Base-by-base conservation (phyloP, 352 stramenopile species). In the Phytophthora boehmeriae region DNA sequence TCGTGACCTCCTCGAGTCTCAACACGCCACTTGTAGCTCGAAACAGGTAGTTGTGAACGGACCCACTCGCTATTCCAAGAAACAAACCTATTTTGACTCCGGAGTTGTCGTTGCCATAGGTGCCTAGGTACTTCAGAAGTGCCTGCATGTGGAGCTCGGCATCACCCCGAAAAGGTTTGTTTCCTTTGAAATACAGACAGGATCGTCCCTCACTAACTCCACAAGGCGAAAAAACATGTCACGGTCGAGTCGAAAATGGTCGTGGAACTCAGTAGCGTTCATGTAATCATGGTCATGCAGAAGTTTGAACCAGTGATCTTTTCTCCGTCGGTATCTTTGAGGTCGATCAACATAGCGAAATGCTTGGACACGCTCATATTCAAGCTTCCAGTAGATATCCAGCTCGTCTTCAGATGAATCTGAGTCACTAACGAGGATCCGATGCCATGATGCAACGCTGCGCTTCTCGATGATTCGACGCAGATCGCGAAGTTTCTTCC, bases 121-220 rank as follows among this genome's bases (percentile, higher is more conserved):
- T 66, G 4, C 65, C 69, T 0, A 75, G 48, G 44, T 53, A 72
- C 53, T 72, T 68, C 10, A 78, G 54, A 16, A 78, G 47, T 11
- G 59, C 45, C 38, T 75, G 14, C 0, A 74, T 13, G 32, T 68
- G 55, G 17, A 77, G 45, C 28, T 61, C 51, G 4, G 49, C 49
- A 2, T 57, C 48, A 22, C 65, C 69, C 19, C 65, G 49, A 30
- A 72, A 67, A 9, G 48, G 60, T 4, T 56, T 63, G 19, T 58
- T 1, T 35, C 47, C 2, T 10, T 35, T 9, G 56, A 44, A 4
- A 59, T 4, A 22, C 62, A 72, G 6, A 56, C 27, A 0, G 46
- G 20, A 25, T 72, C 53, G 14, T 46, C 35, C 27, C 34, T 55
- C n/a, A 55, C 55, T 16, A 57, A 27, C 8, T 27, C 9, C 4